Percentiles rank a stretch among this genome's conserved stretches.
Conservation (phyloP, 202 grass and related monocot species). For the Bolboschoenoplectus hybrid region DNA sequence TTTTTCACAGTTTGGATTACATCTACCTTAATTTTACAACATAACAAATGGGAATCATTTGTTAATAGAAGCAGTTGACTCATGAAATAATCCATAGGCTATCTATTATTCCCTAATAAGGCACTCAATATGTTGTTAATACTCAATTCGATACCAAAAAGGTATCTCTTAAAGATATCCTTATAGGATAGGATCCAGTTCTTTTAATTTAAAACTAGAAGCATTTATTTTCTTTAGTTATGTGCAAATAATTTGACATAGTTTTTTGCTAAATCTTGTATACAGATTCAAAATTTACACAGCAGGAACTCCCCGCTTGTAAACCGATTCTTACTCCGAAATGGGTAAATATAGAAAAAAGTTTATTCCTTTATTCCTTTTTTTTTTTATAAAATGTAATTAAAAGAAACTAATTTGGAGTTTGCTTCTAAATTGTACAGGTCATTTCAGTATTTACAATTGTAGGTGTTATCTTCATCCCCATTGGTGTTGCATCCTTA, state of each 20-base stretch:
- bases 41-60: not conserved
- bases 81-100: not conserved
- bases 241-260: slow-evolving; percentile 34
- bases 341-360: slow-evolving; percentile 63
- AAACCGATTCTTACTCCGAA: slow-evolving; percentile 97
- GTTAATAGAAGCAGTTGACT: slow-evolving; percentile 27
- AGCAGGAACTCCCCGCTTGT: slow-evolving; percentile 95
- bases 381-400: slow-evolving; percentile 9
- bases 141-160: not conserved
- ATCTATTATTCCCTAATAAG: not conserved
- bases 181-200: not conserved
- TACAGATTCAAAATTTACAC: slow-evolving; percentile 94
- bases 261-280: slow-evolving; percentile 26
- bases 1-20: not conserved
- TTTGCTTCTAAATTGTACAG: slow-evolving; percentile 55
- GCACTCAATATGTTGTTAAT: not conserved
- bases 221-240: not conserved
- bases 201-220: not conserved
- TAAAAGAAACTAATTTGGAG: slow-evolving; percentile 14
- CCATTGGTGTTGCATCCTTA: slow-evolving; percentile 72
- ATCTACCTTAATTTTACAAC: slow-evolving; percentile 14
- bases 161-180: not conserved
- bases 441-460: slow-evolving; percentile 86
- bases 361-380: not conserved
- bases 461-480: slow-evolving; percentile 75